These are phyloP conservation scores for Lotus japonicus DNA, from an alignment of 306 rosid genomes.

Conservation along the genomic window DNA sequence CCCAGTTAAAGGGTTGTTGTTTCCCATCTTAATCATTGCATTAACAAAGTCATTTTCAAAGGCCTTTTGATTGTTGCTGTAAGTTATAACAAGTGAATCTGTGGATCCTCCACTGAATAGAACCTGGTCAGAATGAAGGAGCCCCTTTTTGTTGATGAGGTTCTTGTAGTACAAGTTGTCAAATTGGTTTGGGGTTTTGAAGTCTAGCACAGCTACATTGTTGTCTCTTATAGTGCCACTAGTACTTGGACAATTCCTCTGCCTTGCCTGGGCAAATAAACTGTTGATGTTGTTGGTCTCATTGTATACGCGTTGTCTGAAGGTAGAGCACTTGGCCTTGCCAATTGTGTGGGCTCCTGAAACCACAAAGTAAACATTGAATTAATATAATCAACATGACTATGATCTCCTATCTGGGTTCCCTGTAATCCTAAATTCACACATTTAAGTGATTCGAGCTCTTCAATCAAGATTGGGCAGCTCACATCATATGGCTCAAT, in stretches of 20 bases:
- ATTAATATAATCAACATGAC: background rate
- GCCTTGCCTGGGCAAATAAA: constrained; percentile 45
- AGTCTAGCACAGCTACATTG: constrained; percentile 52
- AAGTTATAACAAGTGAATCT: constrained; percentile 46
- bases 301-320: constrained; percentile 38
- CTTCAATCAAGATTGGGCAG: too few relatives aligned
- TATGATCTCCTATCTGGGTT: background rate
- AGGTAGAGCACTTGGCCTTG: constrained; percentile 47
- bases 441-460: too few relatives aligned
- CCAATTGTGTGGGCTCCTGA: constrained; percentile 90
- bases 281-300: constrained; percentile 45
- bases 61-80: constrained; percentile 25
- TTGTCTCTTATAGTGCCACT: constrained; percentile 44
- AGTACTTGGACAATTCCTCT: constrained; percentile 38
- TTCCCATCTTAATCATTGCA: constrained; percentile 84
- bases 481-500: too few relatives aligned
- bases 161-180: constrained; percentile 63
- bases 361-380: background rate
- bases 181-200: constrained; percentile 40
- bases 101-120: constrained; percentile 67
- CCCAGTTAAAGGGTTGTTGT: constrained; percentile 61
- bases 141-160: constrained; percentile 57
- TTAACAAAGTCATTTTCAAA: constrained; percentile 45
- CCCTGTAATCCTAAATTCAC: too few relatives aligned
- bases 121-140: constrained; percentile 72